Conservation (phyloP, 2,329 filamentous ascomycete genomes). For the Alternaria sp. region DNA sequence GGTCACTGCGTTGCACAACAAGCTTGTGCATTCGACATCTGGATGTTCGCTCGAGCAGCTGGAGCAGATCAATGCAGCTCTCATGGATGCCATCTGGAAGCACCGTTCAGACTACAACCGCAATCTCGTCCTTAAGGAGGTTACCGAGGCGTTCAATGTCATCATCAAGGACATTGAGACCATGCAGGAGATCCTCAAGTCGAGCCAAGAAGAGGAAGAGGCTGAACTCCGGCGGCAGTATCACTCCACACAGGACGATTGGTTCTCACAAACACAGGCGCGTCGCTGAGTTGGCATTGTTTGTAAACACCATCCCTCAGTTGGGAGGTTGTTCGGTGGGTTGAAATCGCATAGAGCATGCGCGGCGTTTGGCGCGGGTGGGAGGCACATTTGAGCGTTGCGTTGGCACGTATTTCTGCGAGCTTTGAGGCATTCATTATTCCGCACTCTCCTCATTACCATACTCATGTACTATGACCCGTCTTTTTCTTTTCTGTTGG, state of each 20-base stretch:
- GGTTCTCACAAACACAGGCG: constrained; percentile 15
- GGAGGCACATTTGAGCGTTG: neutral
- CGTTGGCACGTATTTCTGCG: neutral
- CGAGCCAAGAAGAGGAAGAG: constrained; percentile 49
- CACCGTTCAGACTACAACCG: constrained; percentile 84
- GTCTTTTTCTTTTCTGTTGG: neutral
- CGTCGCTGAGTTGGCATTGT: constrained; percentile 1
- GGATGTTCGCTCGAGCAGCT: constrained; percentile 91
- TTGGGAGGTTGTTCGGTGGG: neutral
- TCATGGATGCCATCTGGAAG: constrained; percentile 92
- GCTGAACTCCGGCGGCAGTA: constrained; percentile 15
- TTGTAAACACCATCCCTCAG: neutral
- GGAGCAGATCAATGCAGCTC: constrained; percentile 86
- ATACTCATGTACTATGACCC: constrained; percentile 11
- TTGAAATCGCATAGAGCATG: neutral
- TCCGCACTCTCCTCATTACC: neutral
- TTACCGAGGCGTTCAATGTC: constrained; percentile 77
- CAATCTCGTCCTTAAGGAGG: constrained; percentile 70
- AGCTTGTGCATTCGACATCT: constrained; percentile 72
- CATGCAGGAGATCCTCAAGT: constrained; percentile 55
- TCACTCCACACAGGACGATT: constrained; percentile 13
- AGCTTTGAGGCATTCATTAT: neutral
- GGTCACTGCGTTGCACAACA: constrained; percentile 66
- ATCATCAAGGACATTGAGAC: constrained; percentile 73
- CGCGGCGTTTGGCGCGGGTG: constrained; percentile 6